A percentile compares a stretch with the other conserved stretches of the same genome.
Evolutionary conservation across 2,329 filamentous ascomycete genomes (phyloP).

Genomic region (Fusarium lyarnte): DNA sequence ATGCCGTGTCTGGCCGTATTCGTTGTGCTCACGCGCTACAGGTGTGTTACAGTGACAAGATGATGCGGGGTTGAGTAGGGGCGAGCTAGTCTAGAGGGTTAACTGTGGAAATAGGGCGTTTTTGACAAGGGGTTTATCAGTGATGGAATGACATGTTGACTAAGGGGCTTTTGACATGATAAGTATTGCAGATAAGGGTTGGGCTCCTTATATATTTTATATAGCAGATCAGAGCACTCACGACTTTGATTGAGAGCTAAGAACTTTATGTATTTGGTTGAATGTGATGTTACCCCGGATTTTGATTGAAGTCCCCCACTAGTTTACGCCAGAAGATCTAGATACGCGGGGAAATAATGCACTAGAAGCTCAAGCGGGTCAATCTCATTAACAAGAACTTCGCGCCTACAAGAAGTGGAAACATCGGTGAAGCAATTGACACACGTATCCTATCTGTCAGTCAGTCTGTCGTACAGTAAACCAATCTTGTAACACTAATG

Average conservation of each 20-base stretch:
- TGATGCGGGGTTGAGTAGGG: conserved; percentile 28
- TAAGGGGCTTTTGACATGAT: not conserved
- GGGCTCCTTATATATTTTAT: fast-evolving
- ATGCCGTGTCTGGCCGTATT: conserved; percentile 34
- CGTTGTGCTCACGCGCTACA: conserved; percentile 8
- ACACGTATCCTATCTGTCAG: not conserved
- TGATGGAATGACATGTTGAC: not conserved
- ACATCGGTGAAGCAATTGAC: not conserved
- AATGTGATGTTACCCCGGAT: conserved; percentile 7
- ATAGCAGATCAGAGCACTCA: not conserved
- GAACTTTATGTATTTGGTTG: not conserved
- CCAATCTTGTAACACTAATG: not conserved
- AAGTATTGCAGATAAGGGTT: not conserved
- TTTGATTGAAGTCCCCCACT: conserved; percentile 10
- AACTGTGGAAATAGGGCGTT: conserved; percentile 34
- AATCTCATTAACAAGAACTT: not conserved
- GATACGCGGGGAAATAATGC: conserved; percentile 19
- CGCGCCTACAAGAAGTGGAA: not conserved
- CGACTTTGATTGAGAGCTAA: not conserved
- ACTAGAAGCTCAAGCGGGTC: conserved; percentile 24
- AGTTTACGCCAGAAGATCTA: conserved; percentile 20
- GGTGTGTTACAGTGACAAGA: conserved; percentile 5
- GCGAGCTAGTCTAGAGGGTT: conserved; percentile 1
- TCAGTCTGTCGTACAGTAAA: not conserved
- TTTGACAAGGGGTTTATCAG: conserved; percentile 28